Percentiles rank a stretch among this genome's conserved stretches.
Conservation (phyloP, 148 eudicot genomes). For the Limonium bicolor region DNA sequence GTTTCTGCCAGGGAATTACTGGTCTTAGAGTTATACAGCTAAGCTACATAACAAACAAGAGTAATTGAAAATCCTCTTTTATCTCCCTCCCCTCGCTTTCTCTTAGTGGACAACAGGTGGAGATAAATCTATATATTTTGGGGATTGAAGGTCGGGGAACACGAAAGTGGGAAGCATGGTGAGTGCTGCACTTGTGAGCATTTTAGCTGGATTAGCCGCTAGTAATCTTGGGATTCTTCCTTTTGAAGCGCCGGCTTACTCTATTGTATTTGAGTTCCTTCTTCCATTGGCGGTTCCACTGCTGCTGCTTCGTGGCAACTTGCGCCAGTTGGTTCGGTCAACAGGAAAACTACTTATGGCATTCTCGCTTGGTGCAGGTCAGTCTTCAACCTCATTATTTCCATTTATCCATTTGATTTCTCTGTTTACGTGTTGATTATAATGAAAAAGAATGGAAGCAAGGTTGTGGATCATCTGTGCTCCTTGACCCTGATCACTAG, state of each 20-base stretch:
- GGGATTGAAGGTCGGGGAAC: constrained; percentile 82
- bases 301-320: constrained; percentile 68
- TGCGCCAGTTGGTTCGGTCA: constrained; percentile 42
- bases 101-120: no score
- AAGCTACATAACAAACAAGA: no score
- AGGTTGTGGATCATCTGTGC: no score
- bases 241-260: constrained; percentile 53
- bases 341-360: constrained; percentile 70
- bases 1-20: no score
- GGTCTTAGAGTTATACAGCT: no score
- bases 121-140: no score
- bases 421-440: no score
- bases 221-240: constrained; percentile 75
- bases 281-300: constrained; percentile 73
- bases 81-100: not conserved
- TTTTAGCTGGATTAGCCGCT: constrained; percentile 59
- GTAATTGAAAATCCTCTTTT: no score
- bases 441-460: no score
- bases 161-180: constrained; percentile 69
- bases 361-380: constrained; percentile 87
- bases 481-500: no score
- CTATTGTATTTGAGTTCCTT: constrained; percentile 39
- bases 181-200: constrained; percentile 75
- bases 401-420: no score
- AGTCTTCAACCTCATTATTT: no score